Evolutionary conservation across 2,329 filamentous ascomycete genomes (phyloP).

Genomic region (Cladorrhinum sp.): DNA sequence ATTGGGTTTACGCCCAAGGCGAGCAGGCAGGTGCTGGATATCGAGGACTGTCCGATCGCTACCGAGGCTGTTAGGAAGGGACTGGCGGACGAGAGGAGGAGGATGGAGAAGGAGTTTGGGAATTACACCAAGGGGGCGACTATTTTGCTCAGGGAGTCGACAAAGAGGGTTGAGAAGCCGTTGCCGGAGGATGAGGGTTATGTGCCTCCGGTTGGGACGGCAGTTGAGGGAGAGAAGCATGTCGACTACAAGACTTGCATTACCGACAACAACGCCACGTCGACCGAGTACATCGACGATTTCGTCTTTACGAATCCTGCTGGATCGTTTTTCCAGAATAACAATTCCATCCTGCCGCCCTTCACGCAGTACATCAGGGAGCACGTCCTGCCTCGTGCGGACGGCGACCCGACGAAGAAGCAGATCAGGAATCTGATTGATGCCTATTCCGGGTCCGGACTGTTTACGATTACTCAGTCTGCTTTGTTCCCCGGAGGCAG

Average conservation of each 20-base stretch:
- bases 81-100: slow-evolving; percentile 72
- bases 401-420: slow-evolving; percentile 22
- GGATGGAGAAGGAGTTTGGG: slow-evolving; percentile 66
- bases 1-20: slow-evolving; percentile 92
- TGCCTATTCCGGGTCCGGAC: slow-evolving; percentile 93
- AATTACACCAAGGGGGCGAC: slow-evolving; percentile 82
- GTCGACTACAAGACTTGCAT: slow-evolving; percentile 84
- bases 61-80: slow-evolving; percentile 81
- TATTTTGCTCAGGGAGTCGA: slow-evolving; percentile 83
- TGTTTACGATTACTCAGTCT: slow-evolving; percentile 94
- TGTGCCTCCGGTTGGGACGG: slow-evolving; percentile 41
- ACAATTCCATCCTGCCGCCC: slow-evolving; percentile 88
- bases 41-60: slow-evolving; percentile 95
- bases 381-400: slow-evolving; percentile 60
- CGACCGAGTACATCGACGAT: slow-evolving; percentile 82
- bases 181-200: slow-evolving; percentile 29
- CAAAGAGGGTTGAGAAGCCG: slow-evolving; percentile 60
- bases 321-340: slow-evolving; percentile 98
- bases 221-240: slow-evolving; percentile 56
- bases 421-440: slow-evolving; percentile 86
- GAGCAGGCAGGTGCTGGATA: slow-evolving; percentile 77
- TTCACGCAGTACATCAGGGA: slow-evolving; percentile 87
- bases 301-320: slow-evolving; percentile 89
- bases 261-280: slow-evolving; percentile 77
- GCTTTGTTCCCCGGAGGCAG: slow-evolving; percentile 76